phyloP scores from a whole-genome alignment of 192 early-diverging fungal species.

The Radiomyces spectabilis region DNA sequence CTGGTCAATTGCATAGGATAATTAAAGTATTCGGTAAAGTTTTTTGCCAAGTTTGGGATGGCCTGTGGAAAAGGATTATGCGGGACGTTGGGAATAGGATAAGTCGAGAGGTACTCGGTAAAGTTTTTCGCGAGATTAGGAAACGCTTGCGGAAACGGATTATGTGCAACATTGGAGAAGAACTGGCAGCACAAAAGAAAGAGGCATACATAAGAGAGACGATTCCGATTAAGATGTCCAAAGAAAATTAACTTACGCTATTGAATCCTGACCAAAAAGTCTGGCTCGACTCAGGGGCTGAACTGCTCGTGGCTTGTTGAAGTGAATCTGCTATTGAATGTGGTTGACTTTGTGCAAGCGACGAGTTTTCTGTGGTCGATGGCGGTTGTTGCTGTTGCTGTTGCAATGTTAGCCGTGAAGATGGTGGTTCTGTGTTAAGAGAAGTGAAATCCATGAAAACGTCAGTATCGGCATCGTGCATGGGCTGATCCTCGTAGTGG shows the following conservation, averaged over 20 bases:
- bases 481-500: too few relatives aligned
- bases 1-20: constrained; percentile 12
- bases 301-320: constrained; percentile 1
- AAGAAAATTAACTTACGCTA: constrained; percentile 8
- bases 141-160: constrained; percentile 22
- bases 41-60: constrained; percentile 21
- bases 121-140: too few relatives aligned
- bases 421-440: too few relatives aligned
- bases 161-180: constrained; percentile 15
- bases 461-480: too few relatives aligned
- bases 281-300: neutral
- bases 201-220: too few relatives aligned
- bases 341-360: neutral
- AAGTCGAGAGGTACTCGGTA: too few relatives aligned
- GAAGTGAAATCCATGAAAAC: too few relatives aligned
- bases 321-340: constrained; percentile 1
- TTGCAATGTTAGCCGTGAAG: too few relatives aligned
- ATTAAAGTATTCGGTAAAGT: constrained; percentile 27
- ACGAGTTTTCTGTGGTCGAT: neutral
- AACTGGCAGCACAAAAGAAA: too few relatives aligned
- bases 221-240: neutral
- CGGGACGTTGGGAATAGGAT: too few relatives aligned
- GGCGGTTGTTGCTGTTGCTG: neutral
- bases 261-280: constrained; percentile 23
- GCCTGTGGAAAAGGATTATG: too few relatives aligned